Base-by-base conservation (phyloP, 2,329 filamentous ascomycete species). In the Ophiostoma piceae region DNA sequence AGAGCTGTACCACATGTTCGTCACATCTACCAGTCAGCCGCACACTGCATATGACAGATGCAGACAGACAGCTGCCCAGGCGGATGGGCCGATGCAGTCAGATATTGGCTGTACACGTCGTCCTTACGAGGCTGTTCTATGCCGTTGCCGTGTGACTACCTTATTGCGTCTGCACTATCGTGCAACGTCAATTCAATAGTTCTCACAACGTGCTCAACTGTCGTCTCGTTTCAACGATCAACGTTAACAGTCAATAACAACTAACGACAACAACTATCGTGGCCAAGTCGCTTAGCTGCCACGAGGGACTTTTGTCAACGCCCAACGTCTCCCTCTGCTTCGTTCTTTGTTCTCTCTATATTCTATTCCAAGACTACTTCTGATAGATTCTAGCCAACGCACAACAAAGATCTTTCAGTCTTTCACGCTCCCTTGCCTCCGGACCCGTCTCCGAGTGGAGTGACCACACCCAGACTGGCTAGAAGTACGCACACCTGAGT, bases 401-500 rank as follows among this genome's bases (percentile, higher is more conserved):
- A 2, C n/a, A 35, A 35, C 35, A 35, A 35, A 35, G 35, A 35
- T 8, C 35, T 29, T 29, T 29, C 26, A 29, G 26, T 1, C 26
- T 47, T n/a, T 51, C n/a, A 22, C n/a, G 26, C 54, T 60, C 54
- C 54, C 54, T 60, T 60, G 54, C 54, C 54, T 62, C 26, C 51
- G 51, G 51, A 9, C 47, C 51, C 57, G 57, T 62, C 57, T 11
- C 57, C 26, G 26, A 57, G 57, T 62, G 57, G 57, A 62, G 57
- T 16, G 26, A 32, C 57, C 57, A 62, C 54, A 8, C 57, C 57
- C 57, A 62, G 35, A 62, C 57, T 7, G 57, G 57, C 57, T 62
- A 60, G 54, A 16, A 22, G 47, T 14, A 60, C 54, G 22, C 54
- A 60, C 54, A 29, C 26, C 26, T 29, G 26, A 29, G 26, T 29